phyloP scores from a whole-genome alignment of 257 asterid genomes.

The Primulina eburnea region DNA sequence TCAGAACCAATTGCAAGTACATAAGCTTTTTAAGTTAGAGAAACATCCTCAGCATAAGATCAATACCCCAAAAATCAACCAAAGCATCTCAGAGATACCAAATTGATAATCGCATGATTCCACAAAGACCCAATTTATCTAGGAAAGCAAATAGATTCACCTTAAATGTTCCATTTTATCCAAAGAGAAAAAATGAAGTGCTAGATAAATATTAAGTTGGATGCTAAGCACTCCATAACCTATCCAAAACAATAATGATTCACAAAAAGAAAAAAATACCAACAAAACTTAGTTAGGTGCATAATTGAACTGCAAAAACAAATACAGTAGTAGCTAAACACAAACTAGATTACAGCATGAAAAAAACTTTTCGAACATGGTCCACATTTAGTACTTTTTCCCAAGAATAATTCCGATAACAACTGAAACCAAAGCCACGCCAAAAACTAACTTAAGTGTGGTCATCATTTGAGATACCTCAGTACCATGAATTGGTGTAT shows the following conservation, averaged over 20 bases:
- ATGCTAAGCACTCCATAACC: neutral
- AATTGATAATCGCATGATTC: too few relatives aligned
- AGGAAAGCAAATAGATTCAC: neutral
- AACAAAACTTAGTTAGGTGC: neutral
- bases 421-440: constrained; percentile 46
- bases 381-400: constrained; percentile 35
- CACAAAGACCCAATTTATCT: too few relatives aligned
- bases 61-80: too few relatives aligned
- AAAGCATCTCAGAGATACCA: too few relatives aligned
- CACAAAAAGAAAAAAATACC: neutral
- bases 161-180: neutral
- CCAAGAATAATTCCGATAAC: constrained; percentile 44
- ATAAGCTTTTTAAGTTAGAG: too few relatives aligned
- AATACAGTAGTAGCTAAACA: neutral
- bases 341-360: neutral
- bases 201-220: neutral
- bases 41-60: too few relatives aligned
- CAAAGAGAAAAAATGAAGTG: neutral
- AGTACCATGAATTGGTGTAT: constrained; percentile 30
- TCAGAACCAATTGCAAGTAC: too few relatives aligned
- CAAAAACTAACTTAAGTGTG: constrained; percentile 37
- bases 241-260: too few relatives aligned
- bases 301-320: neutral
- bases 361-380: neutral
- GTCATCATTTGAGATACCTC: constrained; percentile 40